Conservation (phyloP, 305 asterid genomes). For the Fraxinus sp. region DNA sequence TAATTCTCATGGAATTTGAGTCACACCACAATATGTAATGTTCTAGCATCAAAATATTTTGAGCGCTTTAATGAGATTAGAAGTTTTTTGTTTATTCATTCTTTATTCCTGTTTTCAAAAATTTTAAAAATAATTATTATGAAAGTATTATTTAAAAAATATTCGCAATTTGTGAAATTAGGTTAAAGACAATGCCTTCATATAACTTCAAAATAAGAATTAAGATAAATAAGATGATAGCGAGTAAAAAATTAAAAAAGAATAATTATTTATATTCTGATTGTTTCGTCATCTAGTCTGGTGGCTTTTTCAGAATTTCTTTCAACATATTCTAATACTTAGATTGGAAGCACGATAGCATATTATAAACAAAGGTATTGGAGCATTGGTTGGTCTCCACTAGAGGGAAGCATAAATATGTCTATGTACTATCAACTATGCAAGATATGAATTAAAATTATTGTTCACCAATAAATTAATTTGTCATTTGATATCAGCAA, state of each 20-base stretch:
- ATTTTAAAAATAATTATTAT: too few relatives aligned
- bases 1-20: too few relatives aligned
- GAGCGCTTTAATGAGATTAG: too few relatives aligned
- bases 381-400: neutral
- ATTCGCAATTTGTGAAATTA: neutral
- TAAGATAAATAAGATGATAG: neutral
- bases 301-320: neutral
- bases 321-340: neutral
- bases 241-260: neutral
- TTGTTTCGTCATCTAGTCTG: neutral
- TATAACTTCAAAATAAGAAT: neutral
- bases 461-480: neutral
- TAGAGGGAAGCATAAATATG: neutral
- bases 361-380: neutral
- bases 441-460: neutral
- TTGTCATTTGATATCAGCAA: neutral
- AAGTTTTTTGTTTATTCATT: too few relatives aligned
- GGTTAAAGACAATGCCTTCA: neutral
- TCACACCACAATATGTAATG: too few relatives aligned
- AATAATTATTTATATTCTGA: neutral
- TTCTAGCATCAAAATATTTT: too few relatives aligned
- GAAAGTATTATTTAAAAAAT: too few relatives aligned
- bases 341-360: too few relatives aligned
- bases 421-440: neutral
- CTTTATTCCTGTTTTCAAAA: too few relatives aligned